A percentile compares a stretch with the other conserved stretches of the same genome.
Evolutionary conservation across 176 grass and related monocot genomes (phyloP).

Genomic region (Chloris gayana): DNA sequence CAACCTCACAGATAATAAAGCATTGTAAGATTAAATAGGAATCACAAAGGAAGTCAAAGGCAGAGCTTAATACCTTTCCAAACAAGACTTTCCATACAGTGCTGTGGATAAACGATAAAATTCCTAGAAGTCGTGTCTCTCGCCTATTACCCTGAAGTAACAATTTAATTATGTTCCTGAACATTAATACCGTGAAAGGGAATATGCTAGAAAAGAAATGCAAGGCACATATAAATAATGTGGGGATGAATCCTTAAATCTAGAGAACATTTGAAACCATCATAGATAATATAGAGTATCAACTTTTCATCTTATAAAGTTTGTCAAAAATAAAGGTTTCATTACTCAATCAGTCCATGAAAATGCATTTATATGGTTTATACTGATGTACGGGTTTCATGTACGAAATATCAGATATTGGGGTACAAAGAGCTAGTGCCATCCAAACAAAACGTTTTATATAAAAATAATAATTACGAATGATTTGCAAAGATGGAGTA

Average conservation of each 20-base stretch:
- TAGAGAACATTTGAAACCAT: neutral
- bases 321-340: neutral
- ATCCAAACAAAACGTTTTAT: neutral
- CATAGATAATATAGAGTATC: neutral
- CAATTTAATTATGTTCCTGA: slow-evolving; percentile 8
- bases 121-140: slow-evolving; percentile 83
- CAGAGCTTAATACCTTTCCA: slow-evolving; percentile 77
- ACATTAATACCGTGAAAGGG: slow-evolving; percentile 4
- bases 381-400: neutral
- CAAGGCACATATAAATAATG: no score
- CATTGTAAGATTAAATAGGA: neutral
- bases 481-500: slow-evolving; percentile 1
- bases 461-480: neutral
- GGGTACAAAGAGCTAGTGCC: neutral
- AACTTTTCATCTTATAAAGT: slow-evolving; percentile 11
- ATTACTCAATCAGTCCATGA: slow-evolving; percentile 11
- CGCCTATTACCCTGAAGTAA: slow-evolving; percentile 86
- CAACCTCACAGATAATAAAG: neutral
- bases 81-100: slow-evolving; percentile 99
- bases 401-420: slow-evolving; percentile 4
- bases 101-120: slow-evolving; percentile 96
- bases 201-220: neutral
- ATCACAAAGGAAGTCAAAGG: neutral
- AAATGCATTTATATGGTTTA: neutral
- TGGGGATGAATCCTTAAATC: neutral